phyloP scores from a whole-genome alignment of 805 yeast species.

The Metschnikowia gelsemii region DNA sequence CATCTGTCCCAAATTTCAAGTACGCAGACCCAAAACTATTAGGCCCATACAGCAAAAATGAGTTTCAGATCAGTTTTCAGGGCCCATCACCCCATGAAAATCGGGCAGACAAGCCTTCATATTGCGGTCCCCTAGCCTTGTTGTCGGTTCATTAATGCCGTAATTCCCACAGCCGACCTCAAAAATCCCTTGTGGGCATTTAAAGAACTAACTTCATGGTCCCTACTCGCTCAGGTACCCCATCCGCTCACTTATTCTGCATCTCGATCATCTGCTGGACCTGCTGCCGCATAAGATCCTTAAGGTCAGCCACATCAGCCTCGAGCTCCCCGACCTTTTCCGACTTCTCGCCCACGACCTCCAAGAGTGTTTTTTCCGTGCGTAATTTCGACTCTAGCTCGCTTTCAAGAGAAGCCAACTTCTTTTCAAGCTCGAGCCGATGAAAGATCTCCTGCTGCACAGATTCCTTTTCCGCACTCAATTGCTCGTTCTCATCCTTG shows the following conservation, averaged over 20 bases:
- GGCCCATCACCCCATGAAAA: no score
- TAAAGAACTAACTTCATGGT: no score
- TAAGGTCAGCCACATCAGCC: conserved; percentile 87
- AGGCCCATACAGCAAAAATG: no score
- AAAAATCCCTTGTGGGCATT: no score
- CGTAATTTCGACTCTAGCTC: conserved; percentile 37
- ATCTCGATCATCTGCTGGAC: conserved; percentile 69
- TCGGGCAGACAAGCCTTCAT: no score
- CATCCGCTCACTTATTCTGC: conserved; percentile 11
- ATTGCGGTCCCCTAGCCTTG: no score
- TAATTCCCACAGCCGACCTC: no score
- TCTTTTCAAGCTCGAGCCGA: conserved; percentile 27
- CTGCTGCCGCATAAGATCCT: conserved; percentile 78
- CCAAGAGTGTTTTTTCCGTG: conserved; percentile 58
- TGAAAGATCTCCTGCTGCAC: conserved; percentile 67
- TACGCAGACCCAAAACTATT: no score
- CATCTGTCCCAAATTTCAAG: no score
- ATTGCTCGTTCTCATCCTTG: conserved; percentile 57
- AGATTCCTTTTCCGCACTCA: conserved; percentile 57
- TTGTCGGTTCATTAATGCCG: no score
- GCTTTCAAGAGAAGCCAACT: conserved; percentile 25
- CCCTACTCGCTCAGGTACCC: no score
- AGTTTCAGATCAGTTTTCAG: no score
- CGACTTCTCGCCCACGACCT: conserved; percentile 79
- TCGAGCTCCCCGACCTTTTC: conserved; percentile 81